Evolutionary conservation across 768 basidiomycete genomes (phyloP).

Genomic region (Calocera viscosa): DNA sequence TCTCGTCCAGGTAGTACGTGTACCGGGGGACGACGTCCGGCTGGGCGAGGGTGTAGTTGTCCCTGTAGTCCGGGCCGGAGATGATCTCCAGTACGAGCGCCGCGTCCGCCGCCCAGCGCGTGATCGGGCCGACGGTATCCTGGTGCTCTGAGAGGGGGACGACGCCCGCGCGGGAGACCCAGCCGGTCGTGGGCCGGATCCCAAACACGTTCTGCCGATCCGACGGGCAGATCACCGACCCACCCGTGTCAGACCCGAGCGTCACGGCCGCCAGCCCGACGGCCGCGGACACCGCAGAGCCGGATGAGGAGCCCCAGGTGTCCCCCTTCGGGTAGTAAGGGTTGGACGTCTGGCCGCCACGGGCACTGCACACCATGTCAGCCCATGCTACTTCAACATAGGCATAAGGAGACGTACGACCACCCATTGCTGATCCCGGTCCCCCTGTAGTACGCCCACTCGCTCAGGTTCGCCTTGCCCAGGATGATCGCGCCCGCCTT

Average conservation of each 20-base stretch:
- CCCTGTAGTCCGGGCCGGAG: conserved; percentile 43
- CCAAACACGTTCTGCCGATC: conserved; percentile 11
- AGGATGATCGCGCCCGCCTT: conserved; percentile 17
- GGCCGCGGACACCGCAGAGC: conserved; percentile 12
- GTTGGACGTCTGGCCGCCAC: conserved; percentile 15
- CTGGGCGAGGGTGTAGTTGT: conserved; percentile 43
- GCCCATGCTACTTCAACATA: background rate
- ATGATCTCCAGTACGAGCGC: conserved; percentile 46
- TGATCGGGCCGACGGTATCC: conserved; percentile 48
- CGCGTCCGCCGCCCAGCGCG: conserved; percentile 42
- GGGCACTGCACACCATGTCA: background rate
- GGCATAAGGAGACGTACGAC: conserved; percentile 25
- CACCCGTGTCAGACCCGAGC: conserved; percentile 13
- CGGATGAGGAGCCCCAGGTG: conserved; percentile 14
- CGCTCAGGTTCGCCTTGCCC: conserved; percentile 47
- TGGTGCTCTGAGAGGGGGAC: conserved; percentile 46
- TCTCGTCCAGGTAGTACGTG: conserved; percentile 25
- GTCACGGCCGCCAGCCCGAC: conserved; percentile 12
- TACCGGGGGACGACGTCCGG: conserved; percentile 25
- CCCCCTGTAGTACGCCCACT: conserved; percentile 41
- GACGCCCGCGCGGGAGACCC: conserved; percentile 24
- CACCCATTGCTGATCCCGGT: conserved; percentile 36
- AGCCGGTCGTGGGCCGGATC: conserved; percentile 11
- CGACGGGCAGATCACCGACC: conserved; percentile 13
- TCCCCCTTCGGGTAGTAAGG: conserved; percentile 13